Evolutionary conservation across 1,284 basidiomycete genomes (phyloP).

Genomic region (Sporisorium graminicola): DNA sequence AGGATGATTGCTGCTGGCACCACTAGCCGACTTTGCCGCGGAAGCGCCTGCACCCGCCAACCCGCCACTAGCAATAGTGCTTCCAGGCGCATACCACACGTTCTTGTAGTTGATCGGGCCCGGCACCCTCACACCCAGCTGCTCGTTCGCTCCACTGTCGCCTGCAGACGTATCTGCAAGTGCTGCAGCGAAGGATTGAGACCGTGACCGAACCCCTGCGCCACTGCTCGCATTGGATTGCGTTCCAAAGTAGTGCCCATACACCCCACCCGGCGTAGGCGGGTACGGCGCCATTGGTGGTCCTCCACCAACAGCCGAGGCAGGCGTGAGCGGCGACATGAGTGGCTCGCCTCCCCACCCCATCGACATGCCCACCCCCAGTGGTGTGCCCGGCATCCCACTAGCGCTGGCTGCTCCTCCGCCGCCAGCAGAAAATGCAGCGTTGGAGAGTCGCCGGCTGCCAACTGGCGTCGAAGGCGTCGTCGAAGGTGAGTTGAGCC

Average conservation of each 20-base stretch:
- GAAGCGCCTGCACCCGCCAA: slow-evolving; percentile 19
- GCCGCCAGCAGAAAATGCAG: slow-evolving; percentile 1
- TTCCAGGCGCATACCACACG: slow-evolving; percentile 54
- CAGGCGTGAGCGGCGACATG: slow-evolving; percentile 44
- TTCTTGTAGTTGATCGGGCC: slow-evolving; percentile 58
- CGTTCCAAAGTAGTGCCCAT: slow-evolving; percentile 43
- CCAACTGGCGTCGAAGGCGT: slow-evolving; percentile 25
- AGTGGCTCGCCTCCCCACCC: slow-evolving; percentile 42
- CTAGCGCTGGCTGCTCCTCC: neutral
- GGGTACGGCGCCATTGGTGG: slow-evolving; percentile 33
- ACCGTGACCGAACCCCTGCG: slow-evolving; percentile 25
- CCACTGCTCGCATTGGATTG: slow-evolving; percentile 4
- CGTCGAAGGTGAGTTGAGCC: slow-evolving; percentile 23
- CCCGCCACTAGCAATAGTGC: slow-evolving; percentile 44
- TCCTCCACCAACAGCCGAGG: neutral
- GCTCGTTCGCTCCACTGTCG: slow-evolving; percentile 9
- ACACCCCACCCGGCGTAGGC: slow-evolving; percentile 32
- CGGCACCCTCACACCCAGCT: slow-evolving; percentile 38
- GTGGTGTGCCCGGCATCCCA: slow-evolving; percentile 13
- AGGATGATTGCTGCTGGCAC: slow-evolving; percentile 29
- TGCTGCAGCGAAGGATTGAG: slow-evolving; percentile 24
- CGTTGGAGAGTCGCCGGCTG: slow-evolving; percentile 17
- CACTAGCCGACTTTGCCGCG: slow-evolving; percentile 2
- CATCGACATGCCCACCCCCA: slow-evolving; percentile 35
- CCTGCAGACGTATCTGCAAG: slow-evolving; percentile 14